Evolutionary conservation across 495 filamentous ascomycete genomes (phyloP).

Genomic region (Sordaria brevicollis): DNA sequence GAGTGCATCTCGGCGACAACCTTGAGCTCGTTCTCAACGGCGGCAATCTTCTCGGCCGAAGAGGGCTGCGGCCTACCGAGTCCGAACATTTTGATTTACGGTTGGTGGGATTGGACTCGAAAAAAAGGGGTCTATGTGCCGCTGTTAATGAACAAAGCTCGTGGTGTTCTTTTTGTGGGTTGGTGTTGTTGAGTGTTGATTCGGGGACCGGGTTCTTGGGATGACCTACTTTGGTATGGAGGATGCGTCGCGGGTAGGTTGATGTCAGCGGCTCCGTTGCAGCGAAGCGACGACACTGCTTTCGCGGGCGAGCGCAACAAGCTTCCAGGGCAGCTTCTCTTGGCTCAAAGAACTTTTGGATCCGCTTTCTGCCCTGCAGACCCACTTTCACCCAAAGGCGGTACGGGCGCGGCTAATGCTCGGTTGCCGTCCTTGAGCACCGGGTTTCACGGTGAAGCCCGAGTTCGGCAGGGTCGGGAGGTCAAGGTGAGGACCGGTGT

Average conservation of each 20-base stretch:
- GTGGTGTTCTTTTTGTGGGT: neutral
- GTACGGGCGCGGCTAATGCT: neutral
- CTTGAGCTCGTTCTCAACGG: slow-evolving; percentile 87
- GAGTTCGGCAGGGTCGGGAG: neutral
- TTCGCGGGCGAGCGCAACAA: neutral
- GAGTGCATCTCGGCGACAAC: slow-evolving; percentile 95
- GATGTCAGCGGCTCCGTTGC: neutral
- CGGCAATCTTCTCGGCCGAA: slow-evolving; percentile 90
- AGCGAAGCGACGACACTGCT: neutral
- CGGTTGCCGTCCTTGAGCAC: neutral
- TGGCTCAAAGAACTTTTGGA: neutral
- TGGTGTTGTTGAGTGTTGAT: neutral
- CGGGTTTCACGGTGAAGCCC: neutral
- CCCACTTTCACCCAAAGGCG: neutral
- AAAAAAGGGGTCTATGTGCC: neutral
- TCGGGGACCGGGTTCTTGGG: neutral
- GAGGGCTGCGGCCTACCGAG: slow-evolving; percentile 83
- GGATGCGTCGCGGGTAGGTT: neutral
- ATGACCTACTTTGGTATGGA: neutral
- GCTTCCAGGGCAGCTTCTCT: neutral
- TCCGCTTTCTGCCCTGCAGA: neutral
- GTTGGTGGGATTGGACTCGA: neutral
- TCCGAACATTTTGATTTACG: slow-evolving; percentile 63
- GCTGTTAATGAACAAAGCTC: neutral
- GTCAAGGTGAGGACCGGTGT: neutral